Evolutionary conservation across 73 alveolate genomes (phyloP).

Genomic region (Paramecium pentaurelia): DNA sequence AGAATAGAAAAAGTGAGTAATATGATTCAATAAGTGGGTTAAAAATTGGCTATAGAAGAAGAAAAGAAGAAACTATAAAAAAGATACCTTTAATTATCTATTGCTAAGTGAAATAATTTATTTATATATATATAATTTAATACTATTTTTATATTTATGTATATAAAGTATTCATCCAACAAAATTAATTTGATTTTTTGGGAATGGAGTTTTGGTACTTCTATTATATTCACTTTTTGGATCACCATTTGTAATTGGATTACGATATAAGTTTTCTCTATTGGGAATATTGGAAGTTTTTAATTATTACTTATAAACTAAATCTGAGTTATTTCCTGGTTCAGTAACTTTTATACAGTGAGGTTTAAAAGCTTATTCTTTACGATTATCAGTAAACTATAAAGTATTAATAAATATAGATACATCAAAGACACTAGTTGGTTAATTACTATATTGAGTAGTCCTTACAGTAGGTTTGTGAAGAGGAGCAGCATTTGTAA

Average conservation of each 20-base stretch:
- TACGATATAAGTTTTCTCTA: not conserved
- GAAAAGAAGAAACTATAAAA: not conserved
- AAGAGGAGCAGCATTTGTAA: not conserved
- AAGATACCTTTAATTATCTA: not conserved
- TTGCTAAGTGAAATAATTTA: not conserved
- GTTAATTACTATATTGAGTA: conserved; percentile 1
- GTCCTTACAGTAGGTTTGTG: not conserved
- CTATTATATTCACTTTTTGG: not conserved
- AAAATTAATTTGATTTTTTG: not conserved
- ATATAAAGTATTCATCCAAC: not conserved
- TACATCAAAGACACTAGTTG: not conserved
- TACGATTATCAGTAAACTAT: conserved; percentile 1
- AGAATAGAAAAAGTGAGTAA: not conserved
- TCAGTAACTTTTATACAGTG: not conserved
- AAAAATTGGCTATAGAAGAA: not conserved
- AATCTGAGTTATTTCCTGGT: not conserved
- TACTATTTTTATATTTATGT: not conserved
- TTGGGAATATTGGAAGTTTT: not conserved
- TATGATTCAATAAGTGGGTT: not conserved
- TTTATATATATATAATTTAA: not conserved
- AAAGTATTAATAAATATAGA: not conserved
- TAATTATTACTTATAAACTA: not conserved
- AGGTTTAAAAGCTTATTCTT: not conserved
- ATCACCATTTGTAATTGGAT: not conserved
- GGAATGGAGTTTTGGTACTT: not conserved